Percentiles rank a stretch among this genome's conserved stretches.
Conservation (phyloP, 805 yeast genomes). For the Candida ulmi region DNA sequence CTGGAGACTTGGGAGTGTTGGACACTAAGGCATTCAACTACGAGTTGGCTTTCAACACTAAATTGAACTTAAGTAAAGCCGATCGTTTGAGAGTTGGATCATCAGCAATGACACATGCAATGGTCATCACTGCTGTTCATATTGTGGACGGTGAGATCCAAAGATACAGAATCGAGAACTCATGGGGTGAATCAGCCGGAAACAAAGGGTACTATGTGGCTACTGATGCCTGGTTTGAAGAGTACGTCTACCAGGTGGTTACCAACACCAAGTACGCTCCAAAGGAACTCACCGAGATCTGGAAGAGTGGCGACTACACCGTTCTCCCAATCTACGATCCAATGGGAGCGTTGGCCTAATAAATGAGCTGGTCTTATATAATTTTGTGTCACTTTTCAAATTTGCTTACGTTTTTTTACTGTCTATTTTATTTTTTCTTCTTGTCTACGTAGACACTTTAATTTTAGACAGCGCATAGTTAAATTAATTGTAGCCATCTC, state of each 20-base stretch:
- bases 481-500: no score
- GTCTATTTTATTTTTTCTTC: no score
- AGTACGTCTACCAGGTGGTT: constrained; percentile 66
- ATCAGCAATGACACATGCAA: constrained; percentile 82
- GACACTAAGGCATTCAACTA: constrained; percentile 66
- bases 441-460: no score
- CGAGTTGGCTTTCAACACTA: constrained; percentile 49
- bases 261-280: constrained; percentile 44
- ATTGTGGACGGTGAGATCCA: constrained; percentile 58
- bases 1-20: constrained; percentile 61
- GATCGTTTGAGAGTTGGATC: constrained; percentile 64
- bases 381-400: background rate
- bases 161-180: constrained; percentile 68
- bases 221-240: constrained; percentile 66
- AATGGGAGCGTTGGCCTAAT: constrained; percentile 59
- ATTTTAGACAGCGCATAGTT: no score
- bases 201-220: constrained; percentile 60
- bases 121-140: constrained; percentile 78
- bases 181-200: constrained; percentile 67
- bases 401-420: no score
- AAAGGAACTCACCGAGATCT: constrained; percentile 30
- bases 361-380: no score
- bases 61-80: constrained; percentile 48
- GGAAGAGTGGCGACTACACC: constrained; percentile 41
- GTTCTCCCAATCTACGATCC: constrained; percentile 71